phyloP scores from a whole-genome alignment of 495 filamentous ascomycete genomes.

The Penicillium fimorum region DNA sequence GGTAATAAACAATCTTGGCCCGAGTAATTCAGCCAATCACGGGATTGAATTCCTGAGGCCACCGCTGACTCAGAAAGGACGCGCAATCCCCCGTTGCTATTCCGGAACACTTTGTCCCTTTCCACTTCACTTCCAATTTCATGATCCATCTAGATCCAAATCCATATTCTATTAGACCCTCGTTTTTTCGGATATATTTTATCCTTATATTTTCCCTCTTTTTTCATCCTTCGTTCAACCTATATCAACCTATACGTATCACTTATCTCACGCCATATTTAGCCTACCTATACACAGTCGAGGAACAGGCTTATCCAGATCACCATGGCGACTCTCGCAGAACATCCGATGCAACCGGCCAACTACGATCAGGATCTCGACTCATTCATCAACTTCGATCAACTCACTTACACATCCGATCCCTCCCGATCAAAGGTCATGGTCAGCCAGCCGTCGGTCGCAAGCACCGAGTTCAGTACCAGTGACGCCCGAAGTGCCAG shows the following conservation, averaged over 20 bases:
- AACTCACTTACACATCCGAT: conserved; percentile 46
- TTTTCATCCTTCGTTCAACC: conserved; percentile 4
- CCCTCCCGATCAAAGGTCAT: conserved; percentile 40
- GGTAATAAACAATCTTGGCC: conserved; percentile 18
- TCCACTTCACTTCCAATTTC: conserved; percentile 13
- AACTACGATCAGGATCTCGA: conserved; percentile 50
- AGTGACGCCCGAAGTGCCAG: conserved; percentile 41
- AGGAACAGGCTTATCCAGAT: conserved; percentile 8
- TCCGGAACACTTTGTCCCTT: conserved; percentile 19
- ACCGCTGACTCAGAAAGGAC: conserved; percentile 40
- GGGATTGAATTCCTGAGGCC: background rate
- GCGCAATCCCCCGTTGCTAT: conserved; percentile 41
- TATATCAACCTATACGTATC: conserved; percentile 3
- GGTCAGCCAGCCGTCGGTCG: conserved; percentile 38
- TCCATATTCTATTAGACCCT: conserved; percentile 10
- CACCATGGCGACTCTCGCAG: conserved; percentile 45
- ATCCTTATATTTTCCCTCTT: conserved; percentile 7
- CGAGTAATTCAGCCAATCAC: conserved; percentile 17
- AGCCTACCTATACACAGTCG: conserved; percentile 2
- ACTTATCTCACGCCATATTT: background rate
- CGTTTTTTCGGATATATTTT: conserved; percentile 7
- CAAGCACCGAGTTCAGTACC: conserved; percentile 38
- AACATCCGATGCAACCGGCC: conserved; percentile 34
- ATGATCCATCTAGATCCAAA: conserved; percentile 13
- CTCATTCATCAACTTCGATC: conserved; percentile 51